These are phyloP conservation scores for Leptoxyphium fumago DNA, from an alignment of 2,329 filamentous ascomycete genomes.

Conservation along the genomic window DNA sequence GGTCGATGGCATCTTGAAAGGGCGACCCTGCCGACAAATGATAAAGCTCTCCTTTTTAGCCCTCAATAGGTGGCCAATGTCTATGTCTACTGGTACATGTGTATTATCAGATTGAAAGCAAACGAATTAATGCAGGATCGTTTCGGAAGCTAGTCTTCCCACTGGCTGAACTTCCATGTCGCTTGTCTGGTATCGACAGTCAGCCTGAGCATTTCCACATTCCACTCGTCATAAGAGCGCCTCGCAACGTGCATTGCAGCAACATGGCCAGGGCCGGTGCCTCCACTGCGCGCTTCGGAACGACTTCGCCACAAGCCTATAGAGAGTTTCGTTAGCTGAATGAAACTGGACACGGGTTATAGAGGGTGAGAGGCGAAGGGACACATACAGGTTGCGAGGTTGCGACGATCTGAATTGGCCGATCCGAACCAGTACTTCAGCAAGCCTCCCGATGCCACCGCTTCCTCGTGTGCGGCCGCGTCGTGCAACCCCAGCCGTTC, in stretches of 20 bases:
- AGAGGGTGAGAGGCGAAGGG: slow-evolving; percentile 1
- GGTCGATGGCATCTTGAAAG: no score
- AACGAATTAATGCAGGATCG: no score
- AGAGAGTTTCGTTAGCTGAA: background rate
- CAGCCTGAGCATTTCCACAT: slow-evolving; percentile 3
- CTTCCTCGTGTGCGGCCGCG: slow-evolving; percentile 65
- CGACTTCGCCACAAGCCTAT: background rate
- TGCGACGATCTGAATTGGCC: slow-evolving; percentile 53
- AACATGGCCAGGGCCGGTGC: background rate
- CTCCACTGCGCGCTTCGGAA: background rate
- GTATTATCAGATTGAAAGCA: no score
- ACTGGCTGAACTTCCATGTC: slow-evolving; percentile 2
- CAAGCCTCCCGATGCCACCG: slow-evolving; percentile 63
- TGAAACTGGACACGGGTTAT: background rate
- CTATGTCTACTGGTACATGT: no score
- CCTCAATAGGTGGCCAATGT: no score
- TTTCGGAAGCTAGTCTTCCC: background rate
- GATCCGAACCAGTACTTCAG: slow-evolving; percentile 88
- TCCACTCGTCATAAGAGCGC: slow-evolving; percentile 5
- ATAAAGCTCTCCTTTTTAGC: no score
- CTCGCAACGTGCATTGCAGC: slow-evolving; percentile 3
- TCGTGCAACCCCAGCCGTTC: slow-evolving; percentile 59
- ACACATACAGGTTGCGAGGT: slow-evolving; percentile 55
- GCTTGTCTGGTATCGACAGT: slow-evolving; percentile 2
- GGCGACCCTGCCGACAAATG: no score